Evolutionary conservation across 768 basidiomycete genomes (phyloP).

Genomic region (Suillus placidus): DNA sequence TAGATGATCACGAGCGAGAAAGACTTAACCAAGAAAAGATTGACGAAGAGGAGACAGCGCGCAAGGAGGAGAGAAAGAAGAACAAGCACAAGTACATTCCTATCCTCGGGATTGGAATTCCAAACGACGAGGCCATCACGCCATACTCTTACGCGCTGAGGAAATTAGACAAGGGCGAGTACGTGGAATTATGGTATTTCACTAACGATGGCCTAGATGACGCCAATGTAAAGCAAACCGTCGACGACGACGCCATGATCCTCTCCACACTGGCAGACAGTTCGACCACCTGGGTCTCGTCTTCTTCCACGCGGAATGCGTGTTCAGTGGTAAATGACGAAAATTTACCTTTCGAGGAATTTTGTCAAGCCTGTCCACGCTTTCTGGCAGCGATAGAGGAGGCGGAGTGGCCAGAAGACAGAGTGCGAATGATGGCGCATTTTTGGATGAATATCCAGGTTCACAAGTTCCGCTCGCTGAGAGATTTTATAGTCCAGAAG

Average conservation of each 20-base stretch:
- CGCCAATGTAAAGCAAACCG: rapidly evolving
- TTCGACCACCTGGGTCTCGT: neutral
- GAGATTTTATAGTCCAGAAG: neutral
- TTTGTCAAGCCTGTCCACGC: neutral
- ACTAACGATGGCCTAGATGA: neutral
- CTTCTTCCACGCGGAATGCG: neutral
- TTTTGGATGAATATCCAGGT: neutral
- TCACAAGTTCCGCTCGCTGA: rapidly evolving
- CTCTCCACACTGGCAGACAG: neutral
- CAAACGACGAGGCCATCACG: neutral
- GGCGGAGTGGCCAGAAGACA: neutral
- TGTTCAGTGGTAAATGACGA: neutral
- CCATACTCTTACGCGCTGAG: neutral
- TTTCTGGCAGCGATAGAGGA: neutral
- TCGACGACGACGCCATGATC: neutral
- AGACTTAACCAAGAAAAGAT: rapidly evolving
- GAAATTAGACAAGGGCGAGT: neutral
- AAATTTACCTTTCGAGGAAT: neutral
- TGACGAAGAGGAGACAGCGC: neutral
- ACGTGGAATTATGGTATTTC: slow-evolving; percentile 2
- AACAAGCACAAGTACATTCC: slow-evolving; percentile 2
- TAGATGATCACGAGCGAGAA: too few relatives aligned
- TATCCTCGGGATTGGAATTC: neutral
- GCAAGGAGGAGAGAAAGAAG: slow-evolving; percentile 3
- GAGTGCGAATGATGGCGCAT: rapidly evolving